Evolutionary conservation across 2,329 filamentous ascomycete genomes (phyloP).

Genomic region (Colletotrichum scovillei): DNA sequence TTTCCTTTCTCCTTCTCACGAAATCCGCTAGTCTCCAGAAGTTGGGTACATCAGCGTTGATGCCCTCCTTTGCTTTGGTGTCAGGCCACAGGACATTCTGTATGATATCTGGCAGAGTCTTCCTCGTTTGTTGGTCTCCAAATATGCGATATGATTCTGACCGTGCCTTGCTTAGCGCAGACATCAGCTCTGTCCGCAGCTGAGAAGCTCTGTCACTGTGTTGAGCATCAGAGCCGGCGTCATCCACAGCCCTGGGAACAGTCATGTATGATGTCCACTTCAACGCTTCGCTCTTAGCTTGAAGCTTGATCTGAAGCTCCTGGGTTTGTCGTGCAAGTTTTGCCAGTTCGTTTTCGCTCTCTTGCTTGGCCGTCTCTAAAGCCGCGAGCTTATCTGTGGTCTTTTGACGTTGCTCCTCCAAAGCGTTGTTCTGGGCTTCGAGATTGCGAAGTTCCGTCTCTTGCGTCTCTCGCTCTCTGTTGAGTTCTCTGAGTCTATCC

Average conservation of each 20-base stretch:
- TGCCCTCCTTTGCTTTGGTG: background rate
- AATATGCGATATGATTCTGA: background rate
- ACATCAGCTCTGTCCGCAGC: conserved; percentile 7
- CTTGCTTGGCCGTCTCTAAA: background rate
- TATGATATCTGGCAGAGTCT: background rate
- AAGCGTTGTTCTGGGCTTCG: background rate
- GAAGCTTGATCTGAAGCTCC: background rate
- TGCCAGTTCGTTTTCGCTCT: background rate
- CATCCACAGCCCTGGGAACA: background rate
- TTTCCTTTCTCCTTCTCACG: conserved; percentile 19
- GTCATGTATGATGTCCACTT: conserved; percentile 6
- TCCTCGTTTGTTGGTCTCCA: background rate
- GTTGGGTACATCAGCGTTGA: background rate
- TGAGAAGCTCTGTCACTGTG: background rate
- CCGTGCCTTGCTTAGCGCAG: background rate
- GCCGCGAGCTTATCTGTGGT: background rate
- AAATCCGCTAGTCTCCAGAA: conserved; percentile 27
- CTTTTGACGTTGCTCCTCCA: background rate
- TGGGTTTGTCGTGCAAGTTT: background rate
- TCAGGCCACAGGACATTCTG: background rate
- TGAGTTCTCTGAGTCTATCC: background rate
- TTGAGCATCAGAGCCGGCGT: background rate
- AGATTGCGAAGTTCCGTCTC: background rate
- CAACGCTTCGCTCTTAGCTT: conserved; percentile 12
- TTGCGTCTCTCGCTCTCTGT: background rate